Evolutionary conservation across 2,329 filamentous ascomycete genomes (phyloP).

Genomic region (Talaromyces atroroseus): DNA sequence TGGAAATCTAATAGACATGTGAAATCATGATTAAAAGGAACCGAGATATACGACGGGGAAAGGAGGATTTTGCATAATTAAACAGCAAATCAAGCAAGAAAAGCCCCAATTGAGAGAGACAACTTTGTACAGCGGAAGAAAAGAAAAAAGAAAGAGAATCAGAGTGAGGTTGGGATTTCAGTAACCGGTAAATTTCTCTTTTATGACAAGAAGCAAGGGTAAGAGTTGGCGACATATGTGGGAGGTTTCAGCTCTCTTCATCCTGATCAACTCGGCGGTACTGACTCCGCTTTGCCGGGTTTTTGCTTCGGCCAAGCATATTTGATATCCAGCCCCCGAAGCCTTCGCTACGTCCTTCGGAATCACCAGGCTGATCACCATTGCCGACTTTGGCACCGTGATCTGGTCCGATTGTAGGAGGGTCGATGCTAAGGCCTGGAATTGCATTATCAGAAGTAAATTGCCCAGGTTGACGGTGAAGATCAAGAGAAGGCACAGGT

Average conservation of each 20-base stretch:
- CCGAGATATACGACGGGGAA: conserved; percentile 15
- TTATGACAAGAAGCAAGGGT: neutral
- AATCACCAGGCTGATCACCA: conserved; percentile 19
- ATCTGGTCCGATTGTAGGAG: conserved; percentile 56
- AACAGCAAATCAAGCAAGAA: conserved; percentile 3
- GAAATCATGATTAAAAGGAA: conserved; percentile 13
- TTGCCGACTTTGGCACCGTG: conserved; percentile 44
- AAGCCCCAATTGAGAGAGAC: neutral
- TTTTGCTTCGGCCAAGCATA: conserved; percentile 53
- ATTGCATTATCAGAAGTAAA: conserved; percentile 63
- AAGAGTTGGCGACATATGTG: conserved; percentile 17
- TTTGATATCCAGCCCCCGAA: conserved; percentile 65
- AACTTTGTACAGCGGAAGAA: neutral
- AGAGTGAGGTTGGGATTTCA: neutral
- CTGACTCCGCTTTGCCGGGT: conserved; percentile 31
- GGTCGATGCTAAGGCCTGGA: conserved; percentile 75
- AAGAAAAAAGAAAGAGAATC: neutral
- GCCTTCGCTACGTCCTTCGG: conserved; percentile 45
- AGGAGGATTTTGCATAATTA: neutral
- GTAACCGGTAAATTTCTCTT: neutral
- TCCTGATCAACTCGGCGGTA: conserved; percentile 44
- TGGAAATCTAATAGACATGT: conserved; percentile 6
- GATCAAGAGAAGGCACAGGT: conserved; percentile 71
- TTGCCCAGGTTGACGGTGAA: conserved; percentile 46
- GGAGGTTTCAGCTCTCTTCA: conserved; percentile 29